Evolutionary conservation across 2,329 filamentous ascomycete genomes (phyloP).

Genomic region (Talaromyces sp.): DNA sequence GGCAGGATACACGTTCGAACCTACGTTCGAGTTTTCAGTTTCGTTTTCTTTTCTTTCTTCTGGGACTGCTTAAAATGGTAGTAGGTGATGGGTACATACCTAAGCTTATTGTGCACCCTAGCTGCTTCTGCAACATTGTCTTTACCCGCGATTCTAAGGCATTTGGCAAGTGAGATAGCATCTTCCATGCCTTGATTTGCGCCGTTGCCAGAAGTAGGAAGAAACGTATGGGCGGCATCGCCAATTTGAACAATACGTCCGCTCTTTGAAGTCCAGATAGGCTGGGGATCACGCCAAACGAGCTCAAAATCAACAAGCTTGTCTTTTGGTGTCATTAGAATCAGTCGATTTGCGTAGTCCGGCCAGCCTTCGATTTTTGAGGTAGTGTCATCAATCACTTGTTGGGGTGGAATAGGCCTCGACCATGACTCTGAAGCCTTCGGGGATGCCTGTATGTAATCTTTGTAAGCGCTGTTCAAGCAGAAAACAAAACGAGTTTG

Average conservation of each 20-base stretch:
- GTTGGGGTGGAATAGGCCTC: conserved; percentile 10
- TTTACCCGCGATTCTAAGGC: conserved; percentile 8
- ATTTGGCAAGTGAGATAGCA: conserved; percentile 10
- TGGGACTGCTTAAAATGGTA: too few relatives aligned
- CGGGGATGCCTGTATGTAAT: conserved; percentile 1
- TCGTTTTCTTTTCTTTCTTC: neutral
- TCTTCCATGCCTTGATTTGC: conserved; percentile 13
- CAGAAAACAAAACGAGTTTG: neutral
- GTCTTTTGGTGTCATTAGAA: conserved; percentile 13
- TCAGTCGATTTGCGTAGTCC: conserved; percentile 12
- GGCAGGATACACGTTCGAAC: conserved; percentile 12
- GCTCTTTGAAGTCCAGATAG: conserved; percentile 19
- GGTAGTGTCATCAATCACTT: conserved; percentile 15
- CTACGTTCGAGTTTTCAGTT: neutral
- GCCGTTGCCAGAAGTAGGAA: conserved; percentile 8
- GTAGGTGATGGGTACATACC: neutral
- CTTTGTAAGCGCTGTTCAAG: neutral
- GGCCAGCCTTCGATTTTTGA: conserved; percentile 17
- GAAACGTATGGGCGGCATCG: conserved; percentile 11
- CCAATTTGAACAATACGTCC: conserved; percentile 10
- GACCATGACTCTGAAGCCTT: conserved; percentile 17
- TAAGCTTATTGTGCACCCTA: conserved; percentile 11
- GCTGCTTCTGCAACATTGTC: conserved; percentile 6
- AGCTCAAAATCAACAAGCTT: conserved; percentile 13
- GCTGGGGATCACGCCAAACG: conserved; percentile 12